Evolutionary conservation across 495 filamentous ascomycete genomes (phyloP).

Genomic region (Trichoderma parareesei): DNA sequence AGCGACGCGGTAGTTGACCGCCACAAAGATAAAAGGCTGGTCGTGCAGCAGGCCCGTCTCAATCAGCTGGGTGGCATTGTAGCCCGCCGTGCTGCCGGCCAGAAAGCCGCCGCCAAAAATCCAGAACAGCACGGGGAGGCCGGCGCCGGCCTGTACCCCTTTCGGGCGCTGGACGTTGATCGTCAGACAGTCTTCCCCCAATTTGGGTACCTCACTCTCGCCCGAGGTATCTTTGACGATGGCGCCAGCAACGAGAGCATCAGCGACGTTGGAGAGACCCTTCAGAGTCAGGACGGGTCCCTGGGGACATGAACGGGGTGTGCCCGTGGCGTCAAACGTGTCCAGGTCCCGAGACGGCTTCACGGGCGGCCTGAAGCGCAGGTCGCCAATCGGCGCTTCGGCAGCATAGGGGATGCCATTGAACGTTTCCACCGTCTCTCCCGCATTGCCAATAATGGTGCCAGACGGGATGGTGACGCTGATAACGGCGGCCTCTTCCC

Average conservation of each 20-base stretch:
- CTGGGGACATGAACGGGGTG: constrained; percentile 20
- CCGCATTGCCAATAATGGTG: constrained; percentile 30
- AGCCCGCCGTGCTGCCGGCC: neutral
- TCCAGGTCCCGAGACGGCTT: constrained; percentile 30
- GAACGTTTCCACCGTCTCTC: constrained; percentile 43
- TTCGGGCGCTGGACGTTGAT: constrained; percentile 26
- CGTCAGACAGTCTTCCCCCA: constrained; percentile 36
- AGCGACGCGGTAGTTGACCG: constrained; percentile 47
- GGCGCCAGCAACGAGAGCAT: neutral
- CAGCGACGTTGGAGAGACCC: constrained; percentile 23
- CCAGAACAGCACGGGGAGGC: constrained; percentile 44
- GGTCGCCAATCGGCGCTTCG: constrained; percentile 34
- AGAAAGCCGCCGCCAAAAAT: constrained; percentile 53
- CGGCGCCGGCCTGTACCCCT: constrained; percentile 6
- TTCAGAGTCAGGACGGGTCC: constrained; percentile 44
- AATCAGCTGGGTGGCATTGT: neutral
- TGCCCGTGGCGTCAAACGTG: neutral
- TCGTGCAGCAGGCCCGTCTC: constrained; percentile 28
- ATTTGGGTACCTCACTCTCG: neutral
- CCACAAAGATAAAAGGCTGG: constrained; percentile 27
- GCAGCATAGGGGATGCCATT: constrained; percentile 50
- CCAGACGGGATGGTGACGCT: neutral
- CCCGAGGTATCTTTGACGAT: constrained; percentile 20
- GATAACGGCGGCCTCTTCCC: neutral
- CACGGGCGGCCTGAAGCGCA: constrained; percentile 40